Evolutionary conservation across 2,329 filamentous ascomycete species (phyloP).

Genomic region (Sporothrix brunneoviolacea): DNA sequence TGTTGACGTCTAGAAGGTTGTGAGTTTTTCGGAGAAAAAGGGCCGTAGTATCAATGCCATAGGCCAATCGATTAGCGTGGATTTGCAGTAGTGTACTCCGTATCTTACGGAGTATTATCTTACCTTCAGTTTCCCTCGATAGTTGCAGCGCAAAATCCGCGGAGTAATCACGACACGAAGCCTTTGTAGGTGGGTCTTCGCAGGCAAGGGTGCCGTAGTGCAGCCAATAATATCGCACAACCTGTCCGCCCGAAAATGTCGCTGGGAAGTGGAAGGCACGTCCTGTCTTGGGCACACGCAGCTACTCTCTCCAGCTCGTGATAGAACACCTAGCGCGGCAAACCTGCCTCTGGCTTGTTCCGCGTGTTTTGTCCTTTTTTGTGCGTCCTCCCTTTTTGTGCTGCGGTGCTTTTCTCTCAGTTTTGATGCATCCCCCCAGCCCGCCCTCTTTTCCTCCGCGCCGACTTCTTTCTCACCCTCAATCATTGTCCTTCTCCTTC

Average conservation of each 20-base stretch:
- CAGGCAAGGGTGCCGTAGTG: neutral
- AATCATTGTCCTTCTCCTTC: neutral
- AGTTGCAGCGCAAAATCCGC: too few species aligned
- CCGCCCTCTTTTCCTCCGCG: neutral
- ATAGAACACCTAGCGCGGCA: slow-evolving; percentile 13
- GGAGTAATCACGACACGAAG: neutral
- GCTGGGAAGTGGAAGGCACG: neutral
- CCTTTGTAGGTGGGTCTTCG: neutral
- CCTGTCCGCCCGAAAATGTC: neutral
- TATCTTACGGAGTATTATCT: too few species aligned
- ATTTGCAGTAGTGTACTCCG: neutral
- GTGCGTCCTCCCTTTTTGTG: slow-evolving; percentile 8
- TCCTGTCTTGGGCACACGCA: neutral
- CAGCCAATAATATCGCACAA: neutral
- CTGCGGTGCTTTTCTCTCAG: neutral
- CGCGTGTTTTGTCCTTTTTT: slow-evolving; percentile 9
- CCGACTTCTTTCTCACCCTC: too few species aligned
- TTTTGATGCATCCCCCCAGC: neutral
- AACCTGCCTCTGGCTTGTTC: neutral
- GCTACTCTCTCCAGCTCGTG: slow-evolving; percentile 8
- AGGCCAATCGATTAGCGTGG: slow-evolving; percentile 5
- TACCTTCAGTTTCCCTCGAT: too few species aligned
- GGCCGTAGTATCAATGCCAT: too few species aligned
- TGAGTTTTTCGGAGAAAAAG: too few species aligned
- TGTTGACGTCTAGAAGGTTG: too few species aligned